These are phyloP conservation scores for Coemansia sp. DNA, from an alignment of 192 early-diverging fungal species.

Conservation along the genomic window DNA sequence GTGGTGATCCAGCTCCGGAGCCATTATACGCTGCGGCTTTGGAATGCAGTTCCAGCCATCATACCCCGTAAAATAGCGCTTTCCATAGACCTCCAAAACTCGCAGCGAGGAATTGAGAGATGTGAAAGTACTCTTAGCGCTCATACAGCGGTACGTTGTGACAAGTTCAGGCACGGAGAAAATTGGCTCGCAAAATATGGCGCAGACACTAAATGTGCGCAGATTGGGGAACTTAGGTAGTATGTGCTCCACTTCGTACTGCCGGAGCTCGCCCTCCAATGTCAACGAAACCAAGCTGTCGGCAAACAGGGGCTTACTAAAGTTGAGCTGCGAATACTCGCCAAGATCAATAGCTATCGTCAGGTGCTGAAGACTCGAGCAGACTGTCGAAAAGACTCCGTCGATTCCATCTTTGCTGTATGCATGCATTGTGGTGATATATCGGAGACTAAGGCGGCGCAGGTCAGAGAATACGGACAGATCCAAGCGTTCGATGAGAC, in stretches of 20 bases:
- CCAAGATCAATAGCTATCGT: neutral
- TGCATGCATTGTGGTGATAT: too few relatives aligned
- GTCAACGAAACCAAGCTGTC: neutral
- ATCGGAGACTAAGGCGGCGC: neutral
- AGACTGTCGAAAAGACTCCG: neutral
- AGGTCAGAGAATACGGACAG: conserved; percentile 5
- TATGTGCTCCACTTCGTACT: neutral
- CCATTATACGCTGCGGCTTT: too few relatives aligned
- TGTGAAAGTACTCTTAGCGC: neutral
- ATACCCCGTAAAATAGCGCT: neutral
- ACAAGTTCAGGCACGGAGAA: neutral
- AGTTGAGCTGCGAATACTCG: neutral
- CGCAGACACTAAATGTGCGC: neutral
- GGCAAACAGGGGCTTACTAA: neutral
- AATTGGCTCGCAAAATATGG: neutral
- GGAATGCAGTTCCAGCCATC: too few relatives aligned
- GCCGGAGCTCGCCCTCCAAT: neutral
- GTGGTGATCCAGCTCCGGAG: too few relatives aligned
- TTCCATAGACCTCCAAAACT: neutral
- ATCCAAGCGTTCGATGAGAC: neutral
- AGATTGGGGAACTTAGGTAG: neutral
- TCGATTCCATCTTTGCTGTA: too few relatives aligned
- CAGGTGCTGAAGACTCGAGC: neutral
- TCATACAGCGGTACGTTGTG: neutral
- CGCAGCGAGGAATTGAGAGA: neutral